Conservation (phyloP, 768 basidiomycete species). For the Scleroderma bovista region DNA sequence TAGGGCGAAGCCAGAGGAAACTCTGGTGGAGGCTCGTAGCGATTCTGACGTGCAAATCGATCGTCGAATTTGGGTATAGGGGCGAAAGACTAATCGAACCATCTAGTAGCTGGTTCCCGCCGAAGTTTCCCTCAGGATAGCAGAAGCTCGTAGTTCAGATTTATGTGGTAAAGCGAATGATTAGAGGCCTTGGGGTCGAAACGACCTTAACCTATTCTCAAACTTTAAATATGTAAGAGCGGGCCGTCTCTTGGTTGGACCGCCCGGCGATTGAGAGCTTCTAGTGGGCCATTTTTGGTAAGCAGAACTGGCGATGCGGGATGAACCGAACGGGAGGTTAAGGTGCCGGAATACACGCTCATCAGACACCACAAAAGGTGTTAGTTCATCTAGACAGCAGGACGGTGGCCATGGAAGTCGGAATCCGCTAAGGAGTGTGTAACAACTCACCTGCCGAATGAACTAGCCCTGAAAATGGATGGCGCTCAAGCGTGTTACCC, state of each 20-base stretch:
- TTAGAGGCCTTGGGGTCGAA: constrained; percentile 87
- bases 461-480: constrained; percentile 91
- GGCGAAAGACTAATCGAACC: constrained; percentile 96
- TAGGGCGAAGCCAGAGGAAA: constrained; percentile 94
- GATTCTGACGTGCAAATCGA: constrained; percentile 96
- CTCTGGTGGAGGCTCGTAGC: constrained; percentile 94
- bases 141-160: constrained; percentile 45
- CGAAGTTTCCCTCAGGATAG: constrained; percentile 82
- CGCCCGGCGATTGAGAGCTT: constrained; percentile 56
- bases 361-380: constrained; percentile 84
- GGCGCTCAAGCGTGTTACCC: constrained; percentile 84
- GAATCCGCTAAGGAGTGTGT: constrained; percentile 84
- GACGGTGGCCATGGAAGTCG: constrained; percentile 85
- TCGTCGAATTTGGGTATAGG: constrained; percentile 94
- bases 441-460: constrained; percentile 88
- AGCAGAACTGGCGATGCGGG: constrained; percentile 69
- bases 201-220: constrained; percentile 83
- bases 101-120: constrained; percentile 92
- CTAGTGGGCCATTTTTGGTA: constrained; percentile 73
- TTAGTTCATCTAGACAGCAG: constrained; percentile 87
- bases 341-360: constrained; percentile 79
- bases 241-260: constrained; percentile 46
- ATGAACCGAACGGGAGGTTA: constrained; percentile 71
- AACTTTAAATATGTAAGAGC: constrained; percentile 63
- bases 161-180: constrained; percentile 81